Evolutionary conservation across 1,284 basidiomycete species (phyloP).

Genomic region (Takashimella tepidaria): DNA sequence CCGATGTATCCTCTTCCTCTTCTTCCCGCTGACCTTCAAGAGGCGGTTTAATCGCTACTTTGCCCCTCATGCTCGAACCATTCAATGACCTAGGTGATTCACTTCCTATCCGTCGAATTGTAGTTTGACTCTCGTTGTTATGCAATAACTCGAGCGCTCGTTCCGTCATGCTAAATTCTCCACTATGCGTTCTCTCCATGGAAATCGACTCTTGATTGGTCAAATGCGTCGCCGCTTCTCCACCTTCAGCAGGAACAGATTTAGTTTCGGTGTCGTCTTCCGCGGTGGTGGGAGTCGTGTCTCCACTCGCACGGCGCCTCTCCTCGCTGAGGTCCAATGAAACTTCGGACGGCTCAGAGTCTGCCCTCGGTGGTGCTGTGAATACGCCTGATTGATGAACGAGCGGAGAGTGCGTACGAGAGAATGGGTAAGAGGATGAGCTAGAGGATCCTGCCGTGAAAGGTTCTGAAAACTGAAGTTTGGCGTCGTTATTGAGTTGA

Average conservation of each 20-base stretch:
- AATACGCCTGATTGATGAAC: neutral
- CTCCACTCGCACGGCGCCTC: neutral
- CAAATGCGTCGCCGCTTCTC: conserved; percentile 30
- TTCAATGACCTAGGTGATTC: conserved; percentile 10
- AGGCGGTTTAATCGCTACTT: conserved; percentile 15
- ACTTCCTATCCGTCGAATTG: conserved; percentile 37
- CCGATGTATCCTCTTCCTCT: conserved; percentile 20
- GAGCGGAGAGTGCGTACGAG: conserved; percentile 3
- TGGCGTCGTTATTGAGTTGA: neutral
- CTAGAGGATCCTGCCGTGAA: conserved; percentile 13
- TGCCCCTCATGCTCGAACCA: conserved; percentile 5
- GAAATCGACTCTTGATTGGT: conserved; percentile 18
- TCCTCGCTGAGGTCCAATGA: neutral
- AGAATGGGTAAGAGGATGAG: neutral
- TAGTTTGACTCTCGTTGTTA: conserved; percentile 49
- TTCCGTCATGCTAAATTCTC: conserved; percentile 36
- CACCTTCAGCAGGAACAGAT: neutral
- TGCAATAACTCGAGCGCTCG: conserved; percentile 36
- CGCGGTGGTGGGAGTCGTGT: neutral
- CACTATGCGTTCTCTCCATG: conserved; percentile 28
- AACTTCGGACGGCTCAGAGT: neutral
- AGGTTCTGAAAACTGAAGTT: conserved; percentile 19
- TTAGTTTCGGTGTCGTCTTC: conserved; percentile 25
- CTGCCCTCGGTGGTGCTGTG: neutral
- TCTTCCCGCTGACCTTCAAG: conserved; percentile 40